phyloP scores from a whole-genome alignment of 106 monocot genomes.

The Narthecium ossifragum region DNA sequence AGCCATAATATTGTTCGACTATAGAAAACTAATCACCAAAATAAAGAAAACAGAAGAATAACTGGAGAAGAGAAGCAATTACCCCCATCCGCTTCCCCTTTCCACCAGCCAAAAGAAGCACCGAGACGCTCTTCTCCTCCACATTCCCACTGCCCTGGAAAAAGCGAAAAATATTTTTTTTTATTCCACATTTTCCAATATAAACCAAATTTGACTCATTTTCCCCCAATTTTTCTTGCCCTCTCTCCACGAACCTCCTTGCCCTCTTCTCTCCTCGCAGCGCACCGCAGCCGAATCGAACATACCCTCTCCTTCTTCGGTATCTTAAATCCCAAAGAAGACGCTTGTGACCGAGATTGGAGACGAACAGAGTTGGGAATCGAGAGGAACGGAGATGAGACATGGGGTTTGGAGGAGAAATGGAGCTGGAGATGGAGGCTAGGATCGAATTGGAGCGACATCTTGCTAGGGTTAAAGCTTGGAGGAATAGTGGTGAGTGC shows the following conservation, averaged over 20 bases:
- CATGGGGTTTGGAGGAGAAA: background rate
- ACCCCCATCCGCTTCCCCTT: slow-evolving; percentile 95
- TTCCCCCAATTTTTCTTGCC: no score
- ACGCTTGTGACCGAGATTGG: background rate
- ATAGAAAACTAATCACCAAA: background rate
- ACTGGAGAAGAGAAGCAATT: slow-evolving; percentile 8
- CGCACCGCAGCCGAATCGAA: slow-evolving; percentile 1
- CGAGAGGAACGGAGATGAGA: background rate
- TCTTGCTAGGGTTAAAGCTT: no score
- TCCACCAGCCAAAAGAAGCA: slow-evolving; percentile 86
- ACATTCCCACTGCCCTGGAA: slow-evolving; percentile 31
- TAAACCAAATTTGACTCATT: background rate
- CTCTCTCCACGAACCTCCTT: slow-evolving; percentile 1
- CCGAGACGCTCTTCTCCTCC: slow-evolving; percentile 85
- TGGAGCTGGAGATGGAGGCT: background rate
- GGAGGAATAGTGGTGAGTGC: no score
- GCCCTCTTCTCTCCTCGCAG: background rate
- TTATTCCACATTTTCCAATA: no score
- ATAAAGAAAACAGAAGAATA: background rate
- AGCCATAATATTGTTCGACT: background rate
- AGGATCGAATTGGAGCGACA: slow-evolving; percentile 15
- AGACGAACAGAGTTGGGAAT: background rate
- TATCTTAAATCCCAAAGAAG: background rate
- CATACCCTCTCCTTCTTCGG: background rate
- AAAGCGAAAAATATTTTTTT: background rate